phyloP scores from a whole-genome alignment of 257 asterid genomes.

The Ocimum tenuiflorum region DNA sequence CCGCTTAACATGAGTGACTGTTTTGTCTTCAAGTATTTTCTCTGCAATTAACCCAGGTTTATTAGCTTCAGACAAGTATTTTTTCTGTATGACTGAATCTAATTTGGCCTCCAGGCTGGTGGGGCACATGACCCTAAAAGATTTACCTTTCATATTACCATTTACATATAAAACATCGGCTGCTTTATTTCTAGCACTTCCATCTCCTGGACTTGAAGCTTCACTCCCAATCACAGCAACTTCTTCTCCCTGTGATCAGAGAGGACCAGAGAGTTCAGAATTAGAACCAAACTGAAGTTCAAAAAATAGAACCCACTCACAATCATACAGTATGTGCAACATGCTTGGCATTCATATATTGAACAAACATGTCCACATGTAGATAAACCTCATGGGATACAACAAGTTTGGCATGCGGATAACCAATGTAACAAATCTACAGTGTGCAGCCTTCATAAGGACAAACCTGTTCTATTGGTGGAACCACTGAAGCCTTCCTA shows the following conservation, averaged over 20 bases:
- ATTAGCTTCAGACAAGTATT: slow-evolving; percentile 29
- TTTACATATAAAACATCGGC: slow-evolving; percentile 30
- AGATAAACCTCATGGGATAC: background rate
- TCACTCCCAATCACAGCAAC: slow-evolving; percentile 29
- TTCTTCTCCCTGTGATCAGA: slow-evolving; percentile 58
- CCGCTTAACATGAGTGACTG: slow-evolving; percentile 43
- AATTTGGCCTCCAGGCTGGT: slow-evolving; percentile 29
- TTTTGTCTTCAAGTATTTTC: slow-evolving; percentile 40
- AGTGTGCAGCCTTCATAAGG: background rate
- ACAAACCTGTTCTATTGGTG: slow-evolving; percentile 64
- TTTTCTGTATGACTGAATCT: slow-evolving; percentile 18
- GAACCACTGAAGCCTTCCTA: slow-evolving; percentile 55
- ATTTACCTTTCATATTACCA: slow-evolving; percentile 32
- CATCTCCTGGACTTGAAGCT: slow-evolving; percentile 33
- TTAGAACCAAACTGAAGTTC: background rate
- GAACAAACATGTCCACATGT: background rate
- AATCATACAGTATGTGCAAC: background rate
- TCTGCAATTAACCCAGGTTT: slow-evolving; percentile 30
- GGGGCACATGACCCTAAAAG: slow-evolving; percentile 19
- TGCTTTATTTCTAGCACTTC: slow-evolving; percentile 30
- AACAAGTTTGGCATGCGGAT: background rate
- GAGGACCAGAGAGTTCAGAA: background rate
- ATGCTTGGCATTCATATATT: background rate
- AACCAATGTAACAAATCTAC: background rate
- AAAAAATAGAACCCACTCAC: background rate